These are phyloP conservation scores for Theobroma grandiflorum DNA, from an alignment of 441 rosid species.

Conservation along the genomic window DNA sequence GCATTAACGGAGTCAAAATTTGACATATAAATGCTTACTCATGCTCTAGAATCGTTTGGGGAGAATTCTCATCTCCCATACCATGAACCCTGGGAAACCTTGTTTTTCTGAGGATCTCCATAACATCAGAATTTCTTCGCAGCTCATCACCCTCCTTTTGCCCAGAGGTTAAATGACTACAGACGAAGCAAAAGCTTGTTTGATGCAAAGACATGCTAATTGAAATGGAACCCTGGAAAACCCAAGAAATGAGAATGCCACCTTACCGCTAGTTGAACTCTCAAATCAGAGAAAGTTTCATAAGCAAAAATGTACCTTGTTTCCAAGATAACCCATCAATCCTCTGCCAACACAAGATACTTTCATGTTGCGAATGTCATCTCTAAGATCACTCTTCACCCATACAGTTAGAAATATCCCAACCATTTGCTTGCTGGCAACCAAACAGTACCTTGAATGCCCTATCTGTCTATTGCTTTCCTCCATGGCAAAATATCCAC, in stretches of 20 bases:
- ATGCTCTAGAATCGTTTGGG: slow-evolving; percentile 88
- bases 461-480: slow-evolving; percentile 50
- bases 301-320: slow-evolving; percentile 56
- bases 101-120: slow-evolving; percentile 97
- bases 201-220: slow-evolving; percentile 97
- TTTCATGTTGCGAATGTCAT: slow-evolving; percentile 62
- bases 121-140: slow-evolving; percentile 92
- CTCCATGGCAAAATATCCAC: slow-evolving; percentile 50
- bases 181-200: slow-evolving; percentile 98
- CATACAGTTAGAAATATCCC: slow-evolving; percentile 78
- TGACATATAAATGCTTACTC: slow-evolving; percentile 60
- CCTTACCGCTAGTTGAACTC: slow-evolving; percentile 21
- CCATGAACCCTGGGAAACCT: slow-evolving; percentile 89
- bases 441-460: slow-evolving; percentile 65
- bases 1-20: slow-evolving; percentile 17
- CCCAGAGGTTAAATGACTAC: slow-evolving; percentile 97
- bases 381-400: slow-evolving; percentile 76
- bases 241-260: slow-evolving; percentile 36
- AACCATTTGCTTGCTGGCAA: slow-evolving; percentile 86
- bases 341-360: slow-evolving; percentile 89
- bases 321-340: slow-evolving; percentile 90
- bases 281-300: slow-evolving; percentile 24
- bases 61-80: slow-evolving; percentile 71
- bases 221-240: slow-evolving; percentile 95
- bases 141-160: slow-evolving; percentile 99